These are phyloP conservation scores for Acanthamoeba healyi DNA, from an alignment of 208 protist species.

Conservation along the genomic window DNA sequence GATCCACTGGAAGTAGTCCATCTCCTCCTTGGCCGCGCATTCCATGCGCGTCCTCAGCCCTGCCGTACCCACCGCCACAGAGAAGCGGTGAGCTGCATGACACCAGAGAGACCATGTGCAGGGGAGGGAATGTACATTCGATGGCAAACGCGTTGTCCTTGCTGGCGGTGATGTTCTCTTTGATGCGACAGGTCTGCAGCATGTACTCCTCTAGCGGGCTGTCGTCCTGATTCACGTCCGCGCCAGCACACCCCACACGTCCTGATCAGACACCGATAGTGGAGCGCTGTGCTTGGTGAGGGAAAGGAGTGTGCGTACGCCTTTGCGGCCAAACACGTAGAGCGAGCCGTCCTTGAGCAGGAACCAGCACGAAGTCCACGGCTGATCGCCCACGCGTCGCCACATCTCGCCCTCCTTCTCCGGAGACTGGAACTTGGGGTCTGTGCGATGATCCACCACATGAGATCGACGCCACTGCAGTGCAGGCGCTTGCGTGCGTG, in stretches of 20 bases:
- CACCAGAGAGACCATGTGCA: no score
- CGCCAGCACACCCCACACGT: no score
- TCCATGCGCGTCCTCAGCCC: constrained; percentile 32
- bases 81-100: no score
- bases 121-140: constrained; percentile 36
- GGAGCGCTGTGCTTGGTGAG: background rate
- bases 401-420: constrained; percentile 60
- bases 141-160: constrained; percentile 44
- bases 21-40: constrained; percentile 48
- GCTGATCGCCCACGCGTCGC: background rate
- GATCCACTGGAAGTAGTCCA: constrained; percentile 77
- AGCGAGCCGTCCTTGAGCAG: constrained; percentile 20
- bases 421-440: constrained; percentile 29
- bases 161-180: constrained; percentile 1
- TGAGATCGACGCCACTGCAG: background rate
- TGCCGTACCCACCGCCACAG: no score
- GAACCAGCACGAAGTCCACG: background rate
- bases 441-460: background rate
- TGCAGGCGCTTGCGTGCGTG: background rate
- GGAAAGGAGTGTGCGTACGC: background rate
- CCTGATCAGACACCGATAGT: no score
- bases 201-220: constrained; percentile 51
- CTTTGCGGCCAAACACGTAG: background rate
- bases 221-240: constrained; percentile 49
- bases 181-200: background rate